Evolutionary conservation across 371 early-diverging fungal species (phyloP), one percentile per base, ranked within the genome.

Genomic region (Lichtheimia ramosa): DNA sequence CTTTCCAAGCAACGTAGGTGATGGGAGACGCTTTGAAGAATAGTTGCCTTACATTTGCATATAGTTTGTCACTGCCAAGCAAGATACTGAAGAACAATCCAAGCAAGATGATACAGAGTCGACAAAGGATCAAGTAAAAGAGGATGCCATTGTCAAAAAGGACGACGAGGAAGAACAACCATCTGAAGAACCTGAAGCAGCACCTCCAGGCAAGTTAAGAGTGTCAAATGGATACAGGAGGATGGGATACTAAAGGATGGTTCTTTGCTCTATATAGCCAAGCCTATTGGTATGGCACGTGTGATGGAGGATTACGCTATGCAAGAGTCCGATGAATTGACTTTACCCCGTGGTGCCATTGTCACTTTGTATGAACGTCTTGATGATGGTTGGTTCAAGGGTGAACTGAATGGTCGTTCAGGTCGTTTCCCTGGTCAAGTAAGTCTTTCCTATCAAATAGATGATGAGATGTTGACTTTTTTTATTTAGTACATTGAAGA

Each of bases 1-100:
- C 76, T 91, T 91, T 60, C 91, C 91, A 46, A 85, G 89, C 61
- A 91, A 90, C 59, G 89, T 88, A 77, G 74, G 74, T 51, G 6
- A 34, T 34, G 34, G 24, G 13, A 51, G 27, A 48, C 23, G 34
- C 43, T 62, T 34, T 55, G 34, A 34, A 10, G 34, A 34, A 34
- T 34, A 10, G 34, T 10, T 8, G 10, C 10, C 34, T 10, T 56
- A 12, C 49, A 6, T 49, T 20, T 34, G 27, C 20, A 28, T 5
- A 20, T 39, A 72, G 69, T 73, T 71, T 73, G 74, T 71, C 12
- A 48, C 54, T 28, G 16, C 63, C 51, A 48, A 42, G 23, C 23
- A 34, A 5, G 60, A 55, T 25, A 34, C 16, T 15, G 8, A 16
- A 27, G 28, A 39, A 41, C 56, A 51, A 54, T 34, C 39, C 41